Evolutionary conservation across 805 yeast genomes (phyloP).

Genomic region (Pichia ethanolica): DNA sequence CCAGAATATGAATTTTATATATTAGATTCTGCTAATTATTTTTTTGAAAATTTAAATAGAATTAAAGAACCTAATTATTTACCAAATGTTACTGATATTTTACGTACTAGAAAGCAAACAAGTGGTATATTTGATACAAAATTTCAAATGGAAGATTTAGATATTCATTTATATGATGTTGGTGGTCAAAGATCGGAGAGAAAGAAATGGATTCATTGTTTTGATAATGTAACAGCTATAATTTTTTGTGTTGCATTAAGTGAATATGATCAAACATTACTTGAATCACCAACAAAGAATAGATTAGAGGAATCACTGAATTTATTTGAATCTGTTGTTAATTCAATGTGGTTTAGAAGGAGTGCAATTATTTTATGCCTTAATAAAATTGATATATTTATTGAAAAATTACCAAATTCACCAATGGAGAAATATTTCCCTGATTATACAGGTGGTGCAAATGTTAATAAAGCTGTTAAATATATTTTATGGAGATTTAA

Average conservation of each 20-base stretch:
- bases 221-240: slow-evolving; percentile 83
- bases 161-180: slow-evolving; percentile 69
- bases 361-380: slow-evolving; percentile 81
- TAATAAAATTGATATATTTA: slow-evolving; percentile 85
- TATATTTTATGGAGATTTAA: slow-evolving; percentile 87
- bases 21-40: slow-evolving; percentile 79
- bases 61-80: slow-evolving; percentile 53
- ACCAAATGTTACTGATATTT: slow-evolving; percentile 71
- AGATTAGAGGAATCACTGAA: slow-evolving; percentile 76
- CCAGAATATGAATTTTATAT: slow-evolving; percentile 69
- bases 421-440: slow-evolving; percentile 82
- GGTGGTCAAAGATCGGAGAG: slow-evolving; percentile 94
- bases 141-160: slow-evolving; percentile 64
- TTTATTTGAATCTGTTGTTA: slow-evolving; percentile 82
- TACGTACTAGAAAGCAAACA: slow-evolving; percentile 85
- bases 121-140: slow-evolving; percentile 84
- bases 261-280: slow-evolving; percentile 80
- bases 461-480: slow-evolving; percentile 84
- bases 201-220: slow-evolving; percentile 92
- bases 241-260: slow-evolving; percentile 88
- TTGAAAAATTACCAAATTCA: slow-evolving; percentile 72
- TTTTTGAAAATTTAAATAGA: slow-evolving; percentile 58
- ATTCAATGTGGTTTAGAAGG: slow-evolving; percentile 86
- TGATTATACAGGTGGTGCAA: slow-evolving; percentile 85
- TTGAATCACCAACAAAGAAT: slow-evolving; percentile 71